These are phyloP conservation scores for Vigna radiata DNA, from an alignment of 306 rosid genomes.

Conservation along the genomic window DNA sequence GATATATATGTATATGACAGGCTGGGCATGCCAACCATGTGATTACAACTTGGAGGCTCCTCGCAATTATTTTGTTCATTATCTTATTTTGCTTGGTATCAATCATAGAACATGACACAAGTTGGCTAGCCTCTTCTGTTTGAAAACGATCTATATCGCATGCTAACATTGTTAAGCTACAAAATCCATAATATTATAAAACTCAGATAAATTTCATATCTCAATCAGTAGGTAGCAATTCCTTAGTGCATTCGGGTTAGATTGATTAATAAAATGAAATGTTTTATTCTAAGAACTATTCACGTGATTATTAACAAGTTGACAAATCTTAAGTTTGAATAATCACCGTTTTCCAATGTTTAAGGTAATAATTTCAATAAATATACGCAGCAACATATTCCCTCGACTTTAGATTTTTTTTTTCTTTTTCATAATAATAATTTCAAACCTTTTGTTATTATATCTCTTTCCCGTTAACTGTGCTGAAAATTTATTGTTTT, in stretches of 20 bases:
- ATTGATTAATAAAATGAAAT: background rate
- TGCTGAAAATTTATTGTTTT: background rate
- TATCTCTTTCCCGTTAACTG: background rate
- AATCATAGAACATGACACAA: slow-evolving; percentile 27
- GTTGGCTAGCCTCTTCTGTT: background rate
- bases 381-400: background rate
- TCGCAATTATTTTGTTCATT: slow-evolving; percentile 40
- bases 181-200: slow-evolving; percentile 17
- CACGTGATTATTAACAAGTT: slow-evolving; percentile 10
- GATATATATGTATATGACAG: slow-evolving; percentile 51
- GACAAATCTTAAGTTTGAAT: slow-evolving; percentile 11
- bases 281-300: slow-evolving; percentile 25
- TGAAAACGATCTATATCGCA: slow-evolving; percentile 27
- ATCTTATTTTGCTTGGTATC: slow-evolving; percentile 7
- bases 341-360: slow-evolving; percentile 27
- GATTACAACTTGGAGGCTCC: slow-evolving; percentile 42
- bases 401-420: background rate
- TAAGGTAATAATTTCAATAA: background rate
- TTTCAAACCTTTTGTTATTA: background rate
- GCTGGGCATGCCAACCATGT: slow-evolving; percentile 65
- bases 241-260: background rate
- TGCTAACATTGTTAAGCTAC: slow-evolving; percentile 19
- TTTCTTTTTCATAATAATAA: background rate
- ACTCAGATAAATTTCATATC: slow-evolving; percentile 9
- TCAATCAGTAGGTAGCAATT: background rate